Percentiles rank a stretch among this genome's conserved stretches.
These are phyloP conservation scores for Scheffersomyces titani DNA, from an alignment of 1,139 yeast genomes.

Conservation along the genomic window DNA sequence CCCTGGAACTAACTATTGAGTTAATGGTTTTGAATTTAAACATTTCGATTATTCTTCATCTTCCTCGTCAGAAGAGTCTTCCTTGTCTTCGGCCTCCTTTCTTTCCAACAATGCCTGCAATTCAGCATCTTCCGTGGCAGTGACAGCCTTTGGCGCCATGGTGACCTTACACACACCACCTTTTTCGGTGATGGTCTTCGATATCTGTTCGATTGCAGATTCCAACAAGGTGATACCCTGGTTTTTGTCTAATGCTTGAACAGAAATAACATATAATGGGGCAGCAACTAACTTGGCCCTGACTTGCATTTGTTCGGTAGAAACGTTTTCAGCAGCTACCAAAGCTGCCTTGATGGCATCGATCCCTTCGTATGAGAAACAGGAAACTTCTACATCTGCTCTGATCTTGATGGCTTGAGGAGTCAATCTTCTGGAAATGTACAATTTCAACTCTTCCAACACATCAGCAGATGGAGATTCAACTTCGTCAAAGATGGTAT, in stretches of 20 bases:
- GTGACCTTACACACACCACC: constrained; percentile 92
- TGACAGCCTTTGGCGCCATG: constrained; percentile 98
- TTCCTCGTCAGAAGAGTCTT: constrained; percentile 47
- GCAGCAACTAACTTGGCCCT: constrained; percentile 97
- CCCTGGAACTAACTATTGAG: not conserved
- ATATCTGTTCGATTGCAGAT: constrained; percentile 76
- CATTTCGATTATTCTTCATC: constrained; percentile 22
- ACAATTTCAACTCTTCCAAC: constrained; percentile 76
- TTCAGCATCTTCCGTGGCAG: constrained; percentile 98
- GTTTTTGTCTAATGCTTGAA: constrained; percentile 89
- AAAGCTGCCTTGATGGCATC: constrained; percentile 94
- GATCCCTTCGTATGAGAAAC: constrained; percentile 96
- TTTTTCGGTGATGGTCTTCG: constrained; percentile 63
- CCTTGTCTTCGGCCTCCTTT: constrained; percentile 50
- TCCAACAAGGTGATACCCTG: constrained; percentile 81
- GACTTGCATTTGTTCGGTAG: constrained; percentile 82
- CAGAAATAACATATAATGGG: constrained; percentile 90
- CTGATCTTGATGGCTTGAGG: constrained; percentile 98
- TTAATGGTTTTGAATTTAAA: not conserved
- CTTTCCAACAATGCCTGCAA: constrained; percentile 83
- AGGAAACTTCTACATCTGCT: constrained; percentile 96
- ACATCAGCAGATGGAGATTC: constrained; percentile 72
- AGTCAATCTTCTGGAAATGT: constrained; percentile 90
- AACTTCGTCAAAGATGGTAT: constrained; percentile 79
- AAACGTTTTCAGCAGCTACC: constrained; percentile 78